Percentiles rank a stretch among this genome's conserved stretches.
phyloP scores from a whole-genome alignment of 2,329 filamentous ascomycete species.

The Sporothrix variecibatus region DNA sequence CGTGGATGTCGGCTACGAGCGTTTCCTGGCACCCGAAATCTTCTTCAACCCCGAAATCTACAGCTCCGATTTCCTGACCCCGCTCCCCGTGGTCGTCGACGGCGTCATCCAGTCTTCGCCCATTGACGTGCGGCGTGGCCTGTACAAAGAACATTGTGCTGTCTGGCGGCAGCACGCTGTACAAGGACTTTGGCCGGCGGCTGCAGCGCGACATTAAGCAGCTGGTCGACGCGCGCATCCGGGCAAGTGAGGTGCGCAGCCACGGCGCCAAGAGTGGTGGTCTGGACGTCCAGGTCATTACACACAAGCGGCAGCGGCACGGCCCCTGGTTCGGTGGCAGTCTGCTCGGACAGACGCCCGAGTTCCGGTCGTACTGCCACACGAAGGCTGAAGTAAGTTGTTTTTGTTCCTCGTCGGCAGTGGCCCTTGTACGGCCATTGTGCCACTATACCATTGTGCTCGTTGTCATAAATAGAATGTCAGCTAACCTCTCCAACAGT shows the following conservation, averaged over 20 bases:
- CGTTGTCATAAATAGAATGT: background rate
- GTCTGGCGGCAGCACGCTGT: constrained; percentile 93
- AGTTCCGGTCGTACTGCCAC: constrained; percentile 98
- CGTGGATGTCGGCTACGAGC: constrained; percentile 95
- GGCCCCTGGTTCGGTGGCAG: constrained; percentile 98
- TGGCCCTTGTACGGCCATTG: background rate
- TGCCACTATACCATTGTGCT: background rate
- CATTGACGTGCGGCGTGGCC: constrained; percentile 91
- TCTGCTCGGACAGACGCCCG: constrained; percentile 92
- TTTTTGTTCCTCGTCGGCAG: background rate
- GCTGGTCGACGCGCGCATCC: constrained; percentile 88
- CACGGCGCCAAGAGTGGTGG: constrained; percentile 92
- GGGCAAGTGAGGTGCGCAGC: constrained; percentile 86
- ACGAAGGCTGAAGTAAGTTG: constrained; percentile 72
- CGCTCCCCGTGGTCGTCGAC: constrained; percentile 90
- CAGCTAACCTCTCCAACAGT: constrained; percentile 52
- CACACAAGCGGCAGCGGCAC: constrained; percentile 95
- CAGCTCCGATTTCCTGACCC: constrained; percentile 96
- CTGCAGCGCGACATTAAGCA: constrained; percentile 97
- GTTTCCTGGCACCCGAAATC: constrained; percentile 96
- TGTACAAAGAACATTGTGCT: constrained; percentile 99
- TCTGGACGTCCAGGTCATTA: constrained; percentile 93
- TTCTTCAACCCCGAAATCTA: constrained; percentile 99
- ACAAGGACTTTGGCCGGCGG: constrained; percentile 96
- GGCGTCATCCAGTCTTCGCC: constrained; percentile 96